Conservation (phyloP, 805 yeast species). For the Yarrowia bubula region DNA sequence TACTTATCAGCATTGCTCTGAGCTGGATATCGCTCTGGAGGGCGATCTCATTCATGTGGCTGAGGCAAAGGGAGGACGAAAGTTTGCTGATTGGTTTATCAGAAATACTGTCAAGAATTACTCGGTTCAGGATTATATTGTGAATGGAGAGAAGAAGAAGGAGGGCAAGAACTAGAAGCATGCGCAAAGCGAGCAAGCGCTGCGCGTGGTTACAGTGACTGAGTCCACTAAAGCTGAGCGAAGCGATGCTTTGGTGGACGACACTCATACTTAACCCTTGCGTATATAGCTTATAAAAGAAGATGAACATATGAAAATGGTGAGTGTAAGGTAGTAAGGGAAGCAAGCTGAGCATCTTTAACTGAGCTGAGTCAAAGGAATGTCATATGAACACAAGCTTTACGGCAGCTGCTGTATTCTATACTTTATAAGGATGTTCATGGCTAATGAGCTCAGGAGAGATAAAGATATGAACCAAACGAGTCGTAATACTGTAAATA, state of each 20-base stretch:
- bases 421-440: too few relatives aligned
- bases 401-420: too few relatives aligned
- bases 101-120: constrained; percentile 49
- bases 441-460: too few relatives aligned
- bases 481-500: too few relatives aligned
- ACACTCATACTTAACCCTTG: too few relatives aligned
- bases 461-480: too few relatives aligned
- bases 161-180: background rate
- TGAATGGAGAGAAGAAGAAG: constrained; percentile 34
- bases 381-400: too few relatives aligned
- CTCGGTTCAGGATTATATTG: constrained; percentile 45
- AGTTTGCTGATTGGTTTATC: constrained; percentile 52
- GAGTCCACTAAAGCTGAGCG: background rate
- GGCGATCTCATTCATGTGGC: constrained; percentile 46
- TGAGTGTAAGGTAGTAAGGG: too few relatives aligned
- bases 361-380: too few relatives aligned
- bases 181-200: background rate
- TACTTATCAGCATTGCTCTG: constrained; percentile 44
- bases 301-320: too few relatives aligned
- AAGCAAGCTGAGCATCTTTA: too few relatives aligned
- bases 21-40: constrained; percentile 46
- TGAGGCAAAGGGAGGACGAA: constrained; percentile 47
- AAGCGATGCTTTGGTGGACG: background rate
- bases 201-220: background rate
- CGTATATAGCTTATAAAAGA: too few relatives aligned